A percentile compares a stretch with the other conserved stretches of the same genome.
These are phyloP conservation scores for Eragrostis nindensis DNA, from an alignment of 176 grass and related monocot genomes.

Conservation along the genomic window DNA sequence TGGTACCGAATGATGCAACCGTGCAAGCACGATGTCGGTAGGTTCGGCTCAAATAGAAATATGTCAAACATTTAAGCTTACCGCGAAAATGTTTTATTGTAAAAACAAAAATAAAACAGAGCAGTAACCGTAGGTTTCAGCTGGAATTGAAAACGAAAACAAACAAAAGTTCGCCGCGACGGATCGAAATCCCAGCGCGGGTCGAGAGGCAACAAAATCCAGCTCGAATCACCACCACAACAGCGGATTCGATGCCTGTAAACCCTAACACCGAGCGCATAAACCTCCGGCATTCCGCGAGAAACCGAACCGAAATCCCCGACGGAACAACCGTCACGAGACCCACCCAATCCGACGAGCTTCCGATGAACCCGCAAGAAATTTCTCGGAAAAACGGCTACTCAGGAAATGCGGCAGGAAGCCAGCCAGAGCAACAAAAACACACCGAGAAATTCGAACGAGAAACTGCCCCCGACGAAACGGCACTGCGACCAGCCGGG, in stretches of 20 bases:
- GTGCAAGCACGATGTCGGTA: slow-evolving; percentile 32
- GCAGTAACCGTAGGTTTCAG: neutral
- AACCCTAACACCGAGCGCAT: slow-evolving; percentile 16
- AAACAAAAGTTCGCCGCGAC: neutral
- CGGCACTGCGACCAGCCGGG: neutral
- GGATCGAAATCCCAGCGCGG: neutral
- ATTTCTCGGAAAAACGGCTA: neutral
- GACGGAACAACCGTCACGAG: neutral
- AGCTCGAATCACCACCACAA: neutral
- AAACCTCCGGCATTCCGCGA: slow-evolving; percentile 18
- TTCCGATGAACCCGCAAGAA: neutral
- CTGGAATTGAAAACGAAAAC: slow-evolving; percentile 18
- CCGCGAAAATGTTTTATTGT: neutral
- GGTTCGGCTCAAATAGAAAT: neutral
- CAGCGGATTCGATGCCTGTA: neutral
- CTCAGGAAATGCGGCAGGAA: neutral
- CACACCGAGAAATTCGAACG: neutral
- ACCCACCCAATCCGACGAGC: neutral
- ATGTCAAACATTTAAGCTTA: slow-evolving; percentile 17
- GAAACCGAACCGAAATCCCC: neutral
- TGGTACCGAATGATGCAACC: neutral
- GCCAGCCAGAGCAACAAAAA: neutral
- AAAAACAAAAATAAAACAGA: neutral
- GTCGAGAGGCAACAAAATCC: neutral
- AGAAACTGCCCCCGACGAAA: neutral